Evolutionary conservation across 768 basidiomycete genomes (phyloP).

Genomic region (Gymnopilus junonius): DNA sequence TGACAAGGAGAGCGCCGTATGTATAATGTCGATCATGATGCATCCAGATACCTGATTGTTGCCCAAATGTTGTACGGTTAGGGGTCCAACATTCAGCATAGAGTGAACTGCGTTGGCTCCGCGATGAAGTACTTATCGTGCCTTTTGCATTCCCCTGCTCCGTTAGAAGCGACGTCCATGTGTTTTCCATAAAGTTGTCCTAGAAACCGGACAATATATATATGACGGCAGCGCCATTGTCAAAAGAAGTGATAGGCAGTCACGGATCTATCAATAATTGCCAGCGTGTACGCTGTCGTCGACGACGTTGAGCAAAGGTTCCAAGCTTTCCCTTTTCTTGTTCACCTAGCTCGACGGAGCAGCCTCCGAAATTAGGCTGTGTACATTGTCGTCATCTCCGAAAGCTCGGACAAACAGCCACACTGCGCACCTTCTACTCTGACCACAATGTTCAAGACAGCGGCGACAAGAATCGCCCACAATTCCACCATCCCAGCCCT

Average conservation of each 20-base stretch:
- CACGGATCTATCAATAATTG: background rate
- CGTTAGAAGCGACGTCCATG: background rate
- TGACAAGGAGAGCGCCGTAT: background rate
- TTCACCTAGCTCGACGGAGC: background rate
- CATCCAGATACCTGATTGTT: background rate
- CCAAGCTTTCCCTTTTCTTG: background rate
- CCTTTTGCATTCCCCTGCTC: background rate
- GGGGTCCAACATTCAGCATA: background rate
- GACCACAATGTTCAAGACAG: constrained; percentile 71
- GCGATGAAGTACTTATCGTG: background rate
- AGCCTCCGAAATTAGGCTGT: constrained; percentile 1
- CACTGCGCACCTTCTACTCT: constrained; percentile 1
- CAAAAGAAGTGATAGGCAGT: background rate
- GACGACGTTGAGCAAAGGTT: background rate
- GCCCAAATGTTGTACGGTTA: background rate
- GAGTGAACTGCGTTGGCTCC: background rate
- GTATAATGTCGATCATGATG: too few species aligned
- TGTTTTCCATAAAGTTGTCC: background rate
- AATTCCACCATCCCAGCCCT: constrained; percentile 81
- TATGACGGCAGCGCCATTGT: background rate
- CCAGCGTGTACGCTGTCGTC: background rate
- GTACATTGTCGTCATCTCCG: constrained; percentile 2
- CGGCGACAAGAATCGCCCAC: constrained; percentile 86
- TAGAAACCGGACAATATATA: constrained; percentile 1
- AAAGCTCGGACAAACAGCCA: constrained; percentile 3